Evolutionary conservation across 2,329 filamentous ascomycete species (phyloP).

Genomic region (Alternaria longipes): DNA sequence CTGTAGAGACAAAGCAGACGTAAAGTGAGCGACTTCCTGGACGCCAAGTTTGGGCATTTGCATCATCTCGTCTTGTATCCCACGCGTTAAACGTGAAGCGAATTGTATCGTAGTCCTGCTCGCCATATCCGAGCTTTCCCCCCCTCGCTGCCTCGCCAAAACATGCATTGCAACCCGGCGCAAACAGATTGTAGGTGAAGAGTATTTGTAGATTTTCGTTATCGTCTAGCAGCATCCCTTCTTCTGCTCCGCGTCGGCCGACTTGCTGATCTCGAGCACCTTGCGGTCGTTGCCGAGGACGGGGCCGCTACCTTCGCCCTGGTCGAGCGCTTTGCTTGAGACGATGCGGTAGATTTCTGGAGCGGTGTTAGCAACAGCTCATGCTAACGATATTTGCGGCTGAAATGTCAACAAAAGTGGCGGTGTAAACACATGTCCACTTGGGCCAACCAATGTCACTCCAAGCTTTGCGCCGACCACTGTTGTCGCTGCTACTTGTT

Average conservation of each 20-base stretch:
- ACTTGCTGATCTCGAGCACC: conserved; percentile 84
- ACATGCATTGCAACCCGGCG: conserved; percentile 20
- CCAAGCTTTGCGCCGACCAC: neutral
- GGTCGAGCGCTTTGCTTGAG: conserved; percentile 95
- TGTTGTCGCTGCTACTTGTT: neutral
- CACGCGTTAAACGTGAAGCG: conserved; percentile 16
- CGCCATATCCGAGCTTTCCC: conserved; percentile 10
- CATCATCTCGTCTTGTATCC: conserved; percentile 41
- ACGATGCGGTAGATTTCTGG: conserved; percentile 99
- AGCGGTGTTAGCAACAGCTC: conserved; percentile 12
- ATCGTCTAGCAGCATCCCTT: conserved; percentile 77
- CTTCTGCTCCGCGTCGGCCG: conserved; percentile 81
- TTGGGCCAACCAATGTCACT: neutral
- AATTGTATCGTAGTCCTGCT: conserved; percentile 22
- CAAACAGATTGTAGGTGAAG: conserved; percentile 28
- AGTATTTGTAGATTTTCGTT: conserved; percentile 9
- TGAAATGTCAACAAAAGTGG: conserved; percentile 17
- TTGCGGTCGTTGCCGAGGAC: conserved; percentile 79
- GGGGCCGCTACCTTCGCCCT: conserved; percentile 81
- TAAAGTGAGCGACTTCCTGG: conserved; percentile 45
- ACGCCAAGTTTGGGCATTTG: conserved; percentile 45
- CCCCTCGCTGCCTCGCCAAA: conserved; percentile 5
- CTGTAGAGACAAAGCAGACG: conserved; percentile 41
- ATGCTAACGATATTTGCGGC: neutral
- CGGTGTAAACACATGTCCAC: conserved; percentile 18